Percentiles rank a stretch among this genome's conserved stretches.
These are phyloP conservation scores for Reticulascus tulasneorum DNA, from an alignment of 2,329 filamentous ascomycete genomes.

Conservation along the genomic window DNA sequence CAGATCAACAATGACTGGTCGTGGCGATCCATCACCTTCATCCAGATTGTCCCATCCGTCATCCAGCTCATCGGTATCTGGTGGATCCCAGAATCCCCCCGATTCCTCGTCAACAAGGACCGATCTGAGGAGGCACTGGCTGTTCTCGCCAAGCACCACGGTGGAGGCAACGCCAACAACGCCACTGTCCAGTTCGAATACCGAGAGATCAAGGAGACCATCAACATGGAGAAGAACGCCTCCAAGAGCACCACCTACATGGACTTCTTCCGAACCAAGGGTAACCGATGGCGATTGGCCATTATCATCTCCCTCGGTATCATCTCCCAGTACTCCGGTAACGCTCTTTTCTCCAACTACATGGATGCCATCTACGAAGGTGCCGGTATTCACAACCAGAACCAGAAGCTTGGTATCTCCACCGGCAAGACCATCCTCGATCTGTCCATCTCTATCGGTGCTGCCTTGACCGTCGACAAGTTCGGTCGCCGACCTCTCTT, in stretches of 20 bases:
- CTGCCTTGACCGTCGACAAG: conserved; percentile 45
- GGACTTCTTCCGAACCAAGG: conserved; percentile 58
- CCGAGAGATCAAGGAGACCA: conserved; percentile 62
- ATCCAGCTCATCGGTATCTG: conserved; percentile 64
- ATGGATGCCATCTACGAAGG: conserved; percentile 58
- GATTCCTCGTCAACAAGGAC: conserved; percentile 62
- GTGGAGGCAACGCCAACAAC: conserved; percentile 54
- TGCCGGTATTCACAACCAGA: conserved; percentile 55
- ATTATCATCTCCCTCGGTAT: conserved; percentile 61
- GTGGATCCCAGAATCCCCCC: conserved; percentile 64
- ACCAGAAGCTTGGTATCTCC: conserved; percentile 50
- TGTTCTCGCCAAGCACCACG: conserved; percentile 61
- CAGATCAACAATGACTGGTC: conserved; percentile 58
- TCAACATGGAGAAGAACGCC: conserved; percentile 51
- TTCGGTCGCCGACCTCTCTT: conserved; percentile 52
- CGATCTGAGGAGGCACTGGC: conserved; percentile 57
- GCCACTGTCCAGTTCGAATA: conserved; percentile 62
- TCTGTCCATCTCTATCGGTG: conserved; percentile 52
- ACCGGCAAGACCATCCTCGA: conserved; percentile 58
- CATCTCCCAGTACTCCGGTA: conserved; percentile 66
- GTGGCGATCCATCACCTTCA: conserved; percentile 63
- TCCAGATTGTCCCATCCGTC: conserved; percentile 58
- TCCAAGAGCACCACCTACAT: conserved; percentile 48
- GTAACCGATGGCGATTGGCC: conserved; percentile 61
- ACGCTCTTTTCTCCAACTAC: conserved; percentile 65